These are phyloP conservation scores for Hypsizygus marmoreus DNA, from an alignment of 768 basidiomycete genomes.

Conservation along the genomic window DNA sequence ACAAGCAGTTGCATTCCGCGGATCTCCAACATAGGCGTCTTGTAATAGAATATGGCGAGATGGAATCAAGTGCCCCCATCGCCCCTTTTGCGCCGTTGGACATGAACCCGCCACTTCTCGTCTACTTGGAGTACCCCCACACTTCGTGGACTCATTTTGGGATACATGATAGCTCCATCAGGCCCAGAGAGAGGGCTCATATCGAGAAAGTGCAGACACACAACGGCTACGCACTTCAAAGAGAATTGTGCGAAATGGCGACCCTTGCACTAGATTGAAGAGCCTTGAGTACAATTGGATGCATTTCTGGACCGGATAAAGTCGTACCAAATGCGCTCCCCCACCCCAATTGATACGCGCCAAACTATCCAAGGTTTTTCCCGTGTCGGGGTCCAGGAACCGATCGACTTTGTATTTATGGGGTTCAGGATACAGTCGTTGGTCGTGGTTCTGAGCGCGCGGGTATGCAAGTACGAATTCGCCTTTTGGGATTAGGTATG, in stretches of 20 bases:
- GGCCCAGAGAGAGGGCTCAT: not conserved
- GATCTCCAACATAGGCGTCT: too few species aligned
- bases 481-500: slow-evolving; percentile 1
- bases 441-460: slow-evolving; percentile 1
- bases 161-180: not conserved
- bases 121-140: not conserved
- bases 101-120: not conserved
- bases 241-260: slow-evolving; percentile 1
- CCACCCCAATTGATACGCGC: slow-evolving; percentile 2
- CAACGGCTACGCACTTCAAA: not conserved
- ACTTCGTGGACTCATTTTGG: not conserved
- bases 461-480: slow-evolving; percentile 1
- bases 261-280: slow-evolving; percentile 5
- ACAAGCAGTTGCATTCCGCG: too few species aligned
- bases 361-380: not conserved
- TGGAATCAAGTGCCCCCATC: too few species aligned
- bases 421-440: not conserved
- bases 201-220: slow-evolving; percentile 1
- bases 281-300: too few species aligned
- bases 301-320: too few species aligned
- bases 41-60: too few species aligned
- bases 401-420: slow-evolving; percentile 1
- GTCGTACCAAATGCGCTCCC: not conserved
- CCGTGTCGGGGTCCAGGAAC: not conserved
- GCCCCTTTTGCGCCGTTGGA: not conserved